Base-by-base conservation (phyloP, 2,329 filamentous ascomycete genomes). In the Gnomoniopsis smithogilvyi region DNA sequence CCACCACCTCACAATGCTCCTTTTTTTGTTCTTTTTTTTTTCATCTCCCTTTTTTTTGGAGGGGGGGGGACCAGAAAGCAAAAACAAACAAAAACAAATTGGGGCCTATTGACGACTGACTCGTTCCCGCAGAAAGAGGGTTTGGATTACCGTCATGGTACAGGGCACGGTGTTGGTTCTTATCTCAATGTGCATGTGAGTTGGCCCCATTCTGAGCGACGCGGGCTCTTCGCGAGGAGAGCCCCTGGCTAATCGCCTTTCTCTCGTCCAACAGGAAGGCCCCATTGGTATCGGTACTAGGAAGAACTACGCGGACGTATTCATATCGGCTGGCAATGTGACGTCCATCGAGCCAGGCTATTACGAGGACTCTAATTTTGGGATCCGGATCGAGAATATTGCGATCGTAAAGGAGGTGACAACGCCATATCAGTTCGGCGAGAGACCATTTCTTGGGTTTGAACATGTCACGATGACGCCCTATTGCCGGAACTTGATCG, bases 391-490 rank as follows among this genome's bases (percentile, higher is more conserved):
- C 68, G 95, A 99, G 75, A 99, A 99, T 72, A 87, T 99, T 68
- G 86, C 96, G 64, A 89, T 98, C 80, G 92, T 96, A 33, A 89
- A 85, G 65, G 92, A 97, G 71, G 88, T 90, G n/a, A 80, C 93
- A 74, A 96, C 94, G 4, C 87, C 88, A 62, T 84, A 96, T 74
- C 86, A 87, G 38, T 98, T 98, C 70, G 94, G 93, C 21, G 94
- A 96, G 67, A 96, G 96, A 77, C 89, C 93, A 2, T 99, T 91
- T 76, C 79, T 98, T 38, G 92, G 93, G 3, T 99, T 99, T 66
- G 94, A 99, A 77, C 91, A 96, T 73, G 92, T 98, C 64, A 99
- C 95, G 0, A 92, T 99, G 92, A 92, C 94, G 19, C 95, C 95
- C 0, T 92, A 96, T 75, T 97, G 94, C 76, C 85, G 87, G 62